Evolutionary conservation across 306 rosid species (phyloP).

Genomic region (Prunus davidiana): DNA sequence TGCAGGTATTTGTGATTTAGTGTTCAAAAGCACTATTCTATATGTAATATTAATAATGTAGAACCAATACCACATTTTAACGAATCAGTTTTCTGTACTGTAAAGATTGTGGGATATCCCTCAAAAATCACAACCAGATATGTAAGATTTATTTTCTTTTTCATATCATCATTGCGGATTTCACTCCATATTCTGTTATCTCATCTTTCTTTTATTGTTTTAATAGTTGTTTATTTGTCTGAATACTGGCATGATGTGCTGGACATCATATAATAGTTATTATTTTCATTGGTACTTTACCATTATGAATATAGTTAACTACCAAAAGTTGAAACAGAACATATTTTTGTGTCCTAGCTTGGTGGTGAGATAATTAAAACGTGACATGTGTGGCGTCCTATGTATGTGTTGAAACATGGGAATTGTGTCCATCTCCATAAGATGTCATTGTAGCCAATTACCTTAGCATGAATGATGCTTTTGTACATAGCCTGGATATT

Average conservation of each 20-base stretch:
- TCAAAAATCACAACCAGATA: neutral
- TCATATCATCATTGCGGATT: neutral
- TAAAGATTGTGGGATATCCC: neutral
- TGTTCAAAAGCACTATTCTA: constrained; percentile 16
- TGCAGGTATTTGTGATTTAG: constrained; percentile 65
- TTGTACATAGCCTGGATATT: neutral
- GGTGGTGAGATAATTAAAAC: neutral
- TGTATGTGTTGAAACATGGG: constrained; percentile 3
- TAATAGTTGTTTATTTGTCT: neutral
- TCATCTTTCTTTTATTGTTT: neutral
- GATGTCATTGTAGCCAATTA: neutral
- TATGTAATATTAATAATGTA: constrained; percentile 18
- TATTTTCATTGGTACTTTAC: neutral
- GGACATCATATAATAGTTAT: neutral
- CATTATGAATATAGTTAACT: neutral
- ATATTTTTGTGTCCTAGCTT: neutral
- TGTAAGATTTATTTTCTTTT: neutral
- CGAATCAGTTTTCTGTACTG: neutral
- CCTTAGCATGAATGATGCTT: neutral
- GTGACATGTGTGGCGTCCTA: neutral
- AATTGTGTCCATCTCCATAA: neutral
- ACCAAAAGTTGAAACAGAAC: neutral
- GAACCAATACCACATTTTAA: neutral
- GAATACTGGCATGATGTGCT: neutral
- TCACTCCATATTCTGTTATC: neutral